These are phyloP conservation scores for Septoria petroselini DNA, from an alignment of 2,329 filamentous ascomycete species.

Conservation along the genomic window DNA sequence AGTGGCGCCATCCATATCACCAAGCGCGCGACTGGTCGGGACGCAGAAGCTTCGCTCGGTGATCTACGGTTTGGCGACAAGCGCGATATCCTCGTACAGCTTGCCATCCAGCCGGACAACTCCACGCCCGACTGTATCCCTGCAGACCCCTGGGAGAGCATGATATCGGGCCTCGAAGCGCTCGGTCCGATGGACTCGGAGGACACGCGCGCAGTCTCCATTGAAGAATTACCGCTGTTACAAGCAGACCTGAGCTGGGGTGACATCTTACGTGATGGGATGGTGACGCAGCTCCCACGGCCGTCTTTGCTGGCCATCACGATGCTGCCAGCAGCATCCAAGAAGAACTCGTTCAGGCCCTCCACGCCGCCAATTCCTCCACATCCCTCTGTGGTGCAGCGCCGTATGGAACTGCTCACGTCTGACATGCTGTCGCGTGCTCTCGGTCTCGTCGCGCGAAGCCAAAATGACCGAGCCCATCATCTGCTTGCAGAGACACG, in stretches of 20 bases:
- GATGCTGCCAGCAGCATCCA: slow-evolving; percentile 67
- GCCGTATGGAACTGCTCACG: slow-evolving; percentile 94
- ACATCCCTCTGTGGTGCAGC: slow-evolving; percentile 90
- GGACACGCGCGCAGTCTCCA: slow-evolving; percentile 75
- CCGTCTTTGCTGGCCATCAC: slow-evolving; percentile 92
- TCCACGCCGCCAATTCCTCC: slow-evolving; percentile 81
- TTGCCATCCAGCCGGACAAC: slow-evolving; percentile 86
- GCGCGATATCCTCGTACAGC: slow-evolving; percentile 86
- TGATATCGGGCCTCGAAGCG: slow-evolving; percentile 91
- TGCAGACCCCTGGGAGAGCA: slow-evolving; percentile 94
- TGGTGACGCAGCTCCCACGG: slow-evolving; percentile 77
- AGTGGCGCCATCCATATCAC: slow-evolving; percentile 94
- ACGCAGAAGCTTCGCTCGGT: slow-evolving; percentile 87
- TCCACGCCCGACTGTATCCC: slow-evolving; percentile 77
- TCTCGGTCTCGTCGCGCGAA: slow-evolving; percentile 82
- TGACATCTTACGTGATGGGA: slow-evolving; percentile 86
- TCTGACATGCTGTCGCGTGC: slow-evolving; percentile 97
- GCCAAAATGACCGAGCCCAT: slow-evolving; percentile 89
- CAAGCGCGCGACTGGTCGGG: slow-evolving; percentile 88
- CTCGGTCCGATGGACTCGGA: slow-evolving; percentile 83
- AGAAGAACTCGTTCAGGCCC: slow-evolving; percentile 40
- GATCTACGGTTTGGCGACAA: slow-evolving; percentile 96
- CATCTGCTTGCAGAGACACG: slow-evolving; percentile 90
- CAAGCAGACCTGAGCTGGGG: slow-evolving; percentile 93
- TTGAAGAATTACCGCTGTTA: slow-evolving; percentile 91